Evolutionary conservation across 2,329 filamentous ascomycete genomes (phyloP).

Genomic region (Colletotrichum graminicola): DNA sequence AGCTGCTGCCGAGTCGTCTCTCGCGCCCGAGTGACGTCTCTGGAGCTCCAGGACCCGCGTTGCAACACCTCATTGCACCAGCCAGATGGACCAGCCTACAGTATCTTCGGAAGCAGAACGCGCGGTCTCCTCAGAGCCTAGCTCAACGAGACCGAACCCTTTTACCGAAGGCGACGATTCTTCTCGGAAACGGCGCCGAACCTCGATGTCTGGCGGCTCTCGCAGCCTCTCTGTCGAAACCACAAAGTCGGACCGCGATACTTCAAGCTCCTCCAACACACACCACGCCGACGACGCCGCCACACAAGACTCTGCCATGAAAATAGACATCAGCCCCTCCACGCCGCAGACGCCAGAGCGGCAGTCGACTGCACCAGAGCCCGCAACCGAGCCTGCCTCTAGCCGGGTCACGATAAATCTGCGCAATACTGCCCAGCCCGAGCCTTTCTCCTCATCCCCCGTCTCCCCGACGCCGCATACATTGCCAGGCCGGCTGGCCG

Average conservation of each 20-base stretch:
- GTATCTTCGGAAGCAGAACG: conserved; percentile 66
- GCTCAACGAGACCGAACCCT: conserved; percentile 72
- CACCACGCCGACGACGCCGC: conserved; percentile 44
- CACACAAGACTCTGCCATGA: conserved; percentile 53
- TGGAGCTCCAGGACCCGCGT: conserved; percentile 60
- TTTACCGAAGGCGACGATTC: conserved; percentile 70
- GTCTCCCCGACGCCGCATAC: conserved; percentile 54
- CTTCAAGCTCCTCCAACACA: conserved; percentile 50
- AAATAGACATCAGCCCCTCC: conserved; percentile 54
- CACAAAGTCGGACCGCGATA: conserved; percentile 49
- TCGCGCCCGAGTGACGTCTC: conserved; percentile 64
- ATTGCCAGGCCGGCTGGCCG: conserved; percentile 30
- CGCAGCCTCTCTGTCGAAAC: conserved; percentile 65
- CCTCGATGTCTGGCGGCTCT: conserved; percentile 65
- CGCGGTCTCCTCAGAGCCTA: conserved; percentile 72
- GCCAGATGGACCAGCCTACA: conserved; percentile 67
- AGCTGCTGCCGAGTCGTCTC: conserved; percentile 66
- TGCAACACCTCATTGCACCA: conserved; percentile 53
- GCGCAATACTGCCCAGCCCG: conserved; percentile 59
- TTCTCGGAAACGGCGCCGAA: conserved; percentile 72
- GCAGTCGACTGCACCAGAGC: conserved; percentile 49
- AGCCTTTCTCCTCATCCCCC: conserved; percentile 58
- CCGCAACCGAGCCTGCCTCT: conserved; percentile 59
- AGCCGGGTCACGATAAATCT: conserved; percentile 73
- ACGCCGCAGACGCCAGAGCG: conserved; percentile 59